Percentiles rank a stretch among this genome's conserved stretches.
Conservation (phyloP, 768 basidiomycete species). For the Boletus rubescentipes region DNA sequence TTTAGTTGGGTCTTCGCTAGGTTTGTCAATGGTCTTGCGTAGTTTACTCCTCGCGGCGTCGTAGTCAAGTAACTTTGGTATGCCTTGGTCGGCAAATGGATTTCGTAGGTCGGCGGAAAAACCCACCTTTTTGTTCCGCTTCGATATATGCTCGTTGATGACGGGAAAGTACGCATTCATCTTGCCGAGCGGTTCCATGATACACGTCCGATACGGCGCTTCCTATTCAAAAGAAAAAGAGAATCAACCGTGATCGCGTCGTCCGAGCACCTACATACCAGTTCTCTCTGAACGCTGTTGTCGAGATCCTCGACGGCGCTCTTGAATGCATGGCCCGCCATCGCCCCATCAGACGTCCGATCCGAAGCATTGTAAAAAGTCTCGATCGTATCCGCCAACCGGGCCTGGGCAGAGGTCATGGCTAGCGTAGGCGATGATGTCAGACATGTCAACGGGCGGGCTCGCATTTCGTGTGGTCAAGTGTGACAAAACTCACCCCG, state of each 20-base stretch:
- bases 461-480: not conserved
- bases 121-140: conserved; percentile 92
- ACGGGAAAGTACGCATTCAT: conserved; percentile 95
- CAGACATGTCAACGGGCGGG: not conserved
- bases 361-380: conserved; percentile 88
- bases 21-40: conserved; percentile 88
- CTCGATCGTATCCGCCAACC: conserved; percentile 92
- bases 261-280: conserved; percentile 52
- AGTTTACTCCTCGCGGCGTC: conserved; percentile 89
- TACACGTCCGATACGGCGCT: conserved; percentile 88
- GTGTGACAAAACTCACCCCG: conserved; percentile 53
- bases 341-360: conserved; percentile 84
- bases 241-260: conserved; percentile 2
- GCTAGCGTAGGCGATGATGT: conserved; percentile 43
- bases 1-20: conserved; percentile 89
- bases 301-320: conserved; percentile 94
- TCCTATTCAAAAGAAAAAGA: conserved; percentile 52
- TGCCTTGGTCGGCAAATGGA: not conserved
- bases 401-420: conserved; percentile 91
- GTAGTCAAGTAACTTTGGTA: conserved; percentile 83
- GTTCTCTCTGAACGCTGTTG: conserved; percentile 74
- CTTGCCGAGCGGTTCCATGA: conserved; percentile 94
- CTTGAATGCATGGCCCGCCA: conserved; percentile 97
- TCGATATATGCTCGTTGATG: conserved; percentile 90
- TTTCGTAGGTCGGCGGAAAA: not conserved